A percentile compares a stretch with the other conserved stretches of the same genome.
Evolutionary conservation across 495 filamentous ascomycete species (phyloP).

Genomic region (Aspergillus diversus): DNA sequence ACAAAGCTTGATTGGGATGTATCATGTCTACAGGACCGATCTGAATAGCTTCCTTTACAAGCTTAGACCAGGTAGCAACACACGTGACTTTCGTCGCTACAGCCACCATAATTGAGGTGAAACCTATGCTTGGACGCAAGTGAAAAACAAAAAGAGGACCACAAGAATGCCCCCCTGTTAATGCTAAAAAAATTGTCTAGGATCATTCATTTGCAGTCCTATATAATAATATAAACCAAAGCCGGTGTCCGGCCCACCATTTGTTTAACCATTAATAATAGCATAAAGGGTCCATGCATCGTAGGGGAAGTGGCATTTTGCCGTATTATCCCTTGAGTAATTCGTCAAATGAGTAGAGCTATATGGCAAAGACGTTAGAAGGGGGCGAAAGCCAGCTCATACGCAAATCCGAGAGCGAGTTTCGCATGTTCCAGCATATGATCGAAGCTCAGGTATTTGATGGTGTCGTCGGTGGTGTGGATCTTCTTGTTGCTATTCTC

Average conservation of each 20-base stretch:
- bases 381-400: constrained; percentile 70
- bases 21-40: neutral
- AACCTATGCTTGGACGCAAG: neutral
- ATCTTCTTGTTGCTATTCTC: constrained; percentile 85
- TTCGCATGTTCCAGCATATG: constrained; percentile 98
- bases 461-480: constrained; percentile 85
- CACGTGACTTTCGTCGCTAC: neutral
- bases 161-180: neutral
- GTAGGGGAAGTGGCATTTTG: neutral
- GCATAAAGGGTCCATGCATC: neutral
- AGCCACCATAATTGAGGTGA: too few relatives aligned
- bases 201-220: constrained; percentile 3
- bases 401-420: constrained; percentile 85
- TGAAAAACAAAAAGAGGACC: neutral
- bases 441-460: constrained; percentile 88
- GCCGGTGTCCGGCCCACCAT: neutral
- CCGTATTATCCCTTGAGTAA: neutral
- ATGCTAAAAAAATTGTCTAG: neutral
- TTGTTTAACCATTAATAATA: constrained; percentile 5
- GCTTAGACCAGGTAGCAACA: neutral
- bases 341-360: constrained; percentile 12
- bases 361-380: constrained; percentile 31
- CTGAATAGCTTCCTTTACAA: constrained; percentile 3
- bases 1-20: constrained; percentile 1
- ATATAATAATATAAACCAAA: neutral